These are phyloP conservation scores for Dunaliella sp. DNA, from an alignment of 139 green algal genomes.

Conservation along the genomic window DNA sequence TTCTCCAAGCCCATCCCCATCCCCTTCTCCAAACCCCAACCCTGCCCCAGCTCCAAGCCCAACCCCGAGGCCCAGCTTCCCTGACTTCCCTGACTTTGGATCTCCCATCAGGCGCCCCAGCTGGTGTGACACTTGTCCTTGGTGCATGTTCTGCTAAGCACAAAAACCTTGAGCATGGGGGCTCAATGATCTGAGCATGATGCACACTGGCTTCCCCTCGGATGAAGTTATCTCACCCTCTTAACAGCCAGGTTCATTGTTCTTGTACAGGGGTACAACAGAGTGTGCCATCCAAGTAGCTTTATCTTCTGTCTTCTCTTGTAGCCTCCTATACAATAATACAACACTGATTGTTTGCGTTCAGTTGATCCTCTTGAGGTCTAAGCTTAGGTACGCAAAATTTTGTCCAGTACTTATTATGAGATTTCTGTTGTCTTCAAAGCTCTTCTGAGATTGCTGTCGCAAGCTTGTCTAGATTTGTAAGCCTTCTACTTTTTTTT, in stretches of 20 bases:
- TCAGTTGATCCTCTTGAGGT: background rate
- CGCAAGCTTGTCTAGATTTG: background rate
- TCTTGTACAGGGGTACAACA: background rate
- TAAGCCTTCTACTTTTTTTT: background rate
- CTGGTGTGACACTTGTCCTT: conserved; percentile 32
- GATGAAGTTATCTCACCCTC: background rate
- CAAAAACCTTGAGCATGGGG: background rate
- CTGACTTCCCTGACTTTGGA: background rate
- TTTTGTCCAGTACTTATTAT: background rate
- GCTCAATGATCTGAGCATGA: background rate
- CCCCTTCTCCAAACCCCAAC: too few relatives aligned
- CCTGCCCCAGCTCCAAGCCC: background rate
- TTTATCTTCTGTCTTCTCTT: background rate
- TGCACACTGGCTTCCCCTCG: background rate
- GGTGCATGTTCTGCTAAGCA: conserved; percentile 34
- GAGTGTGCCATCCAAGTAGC: background rate
- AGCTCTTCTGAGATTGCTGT: background rate
- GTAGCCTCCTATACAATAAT: background rate
- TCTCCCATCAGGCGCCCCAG: background rate
- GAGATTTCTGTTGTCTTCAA: background rate
- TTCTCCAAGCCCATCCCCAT: background rate
- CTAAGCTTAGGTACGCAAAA: background rate
- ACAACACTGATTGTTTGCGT: background rate
- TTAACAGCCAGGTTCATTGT: background rate
- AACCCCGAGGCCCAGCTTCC: background rate